These are phyloP conservation scores for Yamadazyma triangularis DNA, from an alignment of 1,139 yeast species.

Conservation along the genomic window DNA sequence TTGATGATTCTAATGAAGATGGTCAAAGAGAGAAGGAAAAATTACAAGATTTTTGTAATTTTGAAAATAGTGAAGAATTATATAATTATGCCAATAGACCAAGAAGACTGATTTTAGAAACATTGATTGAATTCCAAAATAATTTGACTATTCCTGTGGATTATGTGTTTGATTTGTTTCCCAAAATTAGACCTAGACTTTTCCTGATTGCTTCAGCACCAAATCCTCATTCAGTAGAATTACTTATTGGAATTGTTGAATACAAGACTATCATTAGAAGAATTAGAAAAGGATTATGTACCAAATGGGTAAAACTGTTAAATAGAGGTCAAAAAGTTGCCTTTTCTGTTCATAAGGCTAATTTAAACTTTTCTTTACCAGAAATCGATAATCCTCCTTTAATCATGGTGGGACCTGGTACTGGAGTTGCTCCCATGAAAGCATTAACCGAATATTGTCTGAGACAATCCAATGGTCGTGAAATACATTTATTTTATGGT, in stretches of 20 bases:
- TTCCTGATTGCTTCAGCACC: slow-evolving; percentile 40
- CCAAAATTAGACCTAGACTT: slow-evolving; percentile 71
- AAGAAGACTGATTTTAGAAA: slow-evolving; percentile 80
- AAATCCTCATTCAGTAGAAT: slow-evolving; percentile 39
- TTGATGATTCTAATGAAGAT: slow-evolving; percentile 44
- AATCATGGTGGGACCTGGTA: slow-evolving; percentile 81
- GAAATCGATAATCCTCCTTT: slow-evolving; percentile 41
- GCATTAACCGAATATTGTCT: slow-evolving; percentile 44
- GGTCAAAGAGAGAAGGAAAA: slow-evolving; percentile 66
- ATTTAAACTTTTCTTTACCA: slow-evolving; percentile 26
- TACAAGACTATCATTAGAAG: slow-evolving; percentile 78
- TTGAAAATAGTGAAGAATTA: slow-evolving; percentile 72
- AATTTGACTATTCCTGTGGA: slow-evolving; percentile 67
- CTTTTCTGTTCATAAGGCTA: slow-evolving; percentile 51
- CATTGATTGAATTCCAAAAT: slow-evolving; percentile 72
- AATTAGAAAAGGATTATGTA: slow-evolving; percentile 77
- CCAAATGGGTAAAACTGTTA: slow-evolving; percentile 64
- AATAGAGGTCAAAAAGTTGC: slow-evolving; percentile 45
- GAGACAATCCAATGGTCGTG: slow-evolving; percentile 12
- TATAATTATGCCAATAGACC: slow-evolving; percentile 91
- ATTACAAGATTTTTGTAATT: slow-evolving; percentile 67
- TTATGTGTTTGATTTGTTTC: slow-evolving; percentile 72
- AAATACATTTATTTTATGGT: slow-evolving; percentile 65
- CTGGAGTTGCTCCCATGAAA: slow-evolving; percentile 89
- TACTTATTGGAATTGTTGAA: slow-evolving; percentile 81